Evolutionary conservation across 306 rosid species (phyloP).

Genomic region (Nissolia schottii): DNA sequence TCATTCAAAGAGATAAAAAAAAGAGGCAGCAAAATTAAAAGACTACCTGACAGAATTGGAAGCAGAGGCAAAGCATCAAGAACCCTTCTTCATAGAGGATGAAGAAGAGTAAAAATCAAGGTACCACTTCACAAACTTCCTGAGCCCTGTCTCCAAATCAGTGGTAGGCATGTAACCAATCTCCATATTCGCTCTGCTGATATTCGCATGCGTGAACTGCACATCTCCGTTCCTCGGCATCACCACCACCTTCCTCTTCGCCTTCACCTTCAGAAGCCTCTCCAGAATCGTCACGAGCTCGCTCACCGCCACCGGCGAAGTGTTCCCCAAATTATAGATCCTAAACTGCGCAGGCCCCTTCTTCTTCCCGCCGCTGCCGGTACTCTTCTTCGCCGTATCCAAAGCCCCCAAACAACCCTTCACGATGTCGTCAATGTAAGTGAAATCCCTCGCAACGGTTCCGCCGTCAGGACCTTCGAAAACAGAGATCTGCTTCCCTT

Average conservation of each 20-base stretch:
- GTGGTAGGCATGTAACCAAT: slow-evolving; percentile 53
- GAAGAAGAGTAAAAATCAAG: slow-evolving; percentile 32
- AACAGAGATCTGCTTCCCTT: slow-evolving; percentile 51
- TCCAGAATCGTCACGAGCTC: slow-evolving; percentile 59
- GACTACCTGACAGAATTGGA: slow-evolving; percentile 19
- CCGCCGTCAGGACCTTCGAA: slow-evolving; percentile 58
- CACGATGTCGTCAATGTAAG: slow-evolving; percentile 73
- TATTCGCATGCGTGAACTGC: slow-evolving; percentile 63
- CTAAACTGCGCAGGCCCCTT: slow-evolving; percentile 60
- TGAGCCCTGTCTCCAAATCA: slow-evolving; percentile 54
- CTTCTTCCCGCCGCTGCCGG: slow-evolving; percentile 68
- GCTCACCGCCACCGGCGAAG: slow-evolving; percentile 58
- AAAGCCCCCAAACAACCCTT: slow-evolving; percentile 59
- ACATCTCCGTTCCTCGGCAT: slow-evolving; percentile 76
- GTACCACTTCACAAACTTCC: slow-evolving; percentile 65
- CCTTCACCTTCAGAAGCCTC: slow-evolving; percentile 60
- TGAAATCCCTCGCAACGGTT: slow-evolving; percentile 65
- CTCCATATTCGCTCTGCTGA: slow-evolving; percentile 51
- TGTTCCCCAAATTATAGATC: slow-evolving; percentile 58
- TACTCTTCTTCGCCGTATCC: slow-evolving; percentile 65
- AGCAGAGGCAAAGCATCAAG: slow-evolving; percentile 37
- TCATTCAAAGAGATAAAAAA: slow-evolving; percentile 17
- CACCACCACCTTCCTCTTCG: slow-evolving; percentile 44
- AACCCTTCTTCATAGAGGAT: slow-evolving; percentile 29
- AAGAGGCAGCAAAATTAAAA: neutral